A percentile compares a stretch with the other conserved stretches of the same genome.
phyloP scores from a whole-genome alignment of 2,329 filamentous ascomycete genomes.

The Alternaria novae-zelandiae region DNA sequence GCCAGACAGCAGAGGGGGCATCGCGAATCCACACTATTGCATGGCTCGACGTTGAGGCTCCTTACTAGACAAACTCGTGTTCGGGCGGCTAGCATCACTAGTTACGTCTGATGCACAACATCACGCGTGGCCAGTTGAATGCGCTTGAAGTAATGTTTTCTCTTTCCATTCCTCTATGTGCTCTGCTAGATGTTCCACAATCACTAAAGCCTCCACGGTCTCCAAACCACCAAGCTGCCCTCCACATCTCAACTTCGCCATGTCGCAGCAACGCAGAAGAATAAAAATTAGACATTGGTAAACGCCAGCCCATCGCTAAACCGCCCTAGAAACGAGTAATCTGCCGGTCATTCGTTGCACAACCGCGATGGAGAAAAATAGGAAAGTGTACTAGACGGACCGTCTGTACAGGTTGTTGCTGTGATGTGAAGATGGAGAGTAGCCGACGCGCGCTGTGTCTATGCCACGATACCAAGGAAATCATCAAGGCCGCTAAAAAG shows the following conservation, averaged over 20 bases:
- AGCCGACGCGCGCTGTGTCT: conserved; percentile 36
- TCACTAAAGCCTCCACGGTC: conserved; percentile 2
- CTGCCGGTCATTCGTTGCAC: conserved; percentile 20
- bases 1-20: background rate
- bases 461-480: conserved; percentile 34
- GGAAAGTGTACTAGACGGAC: conserved; percentile 6
- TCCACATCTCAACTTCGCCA: background rate
- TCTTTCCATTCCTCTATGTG: conserved; percentile 24
- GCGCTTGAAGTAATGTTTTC: conserved; percentile 3
- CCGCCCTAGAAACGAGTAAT: conserved; percentile 24
- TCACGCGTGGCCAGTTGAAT: background rate
- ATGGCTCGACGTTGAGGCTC: background rate
- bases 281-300: conserved; percentile 33
- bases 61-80: background rate
- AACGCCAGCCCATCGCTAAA: conserved; percentile 24
- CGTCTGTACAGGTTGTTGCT: conserved; percentile 12
- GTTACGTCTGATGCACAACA: background rate
- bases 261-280: conserved; percentile 10
- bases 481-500: conserved; percentile 36
- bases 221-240: background rate
- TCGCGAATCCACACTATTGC: background rate
- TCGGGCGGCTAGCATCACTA: background rate
- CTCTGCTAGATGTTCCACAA: conserved; percentile 13
- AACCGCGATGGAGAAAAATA: conserved; percentile 22
- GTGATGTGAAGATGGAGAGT: conserved; percentile 9